Percentiles rank a stretch among this genome's conserved stretches.
Evolutionary conservation across 306 rosid genomes (phyloP).

Genomic region (Pterocarpus santalinus): DNA sequence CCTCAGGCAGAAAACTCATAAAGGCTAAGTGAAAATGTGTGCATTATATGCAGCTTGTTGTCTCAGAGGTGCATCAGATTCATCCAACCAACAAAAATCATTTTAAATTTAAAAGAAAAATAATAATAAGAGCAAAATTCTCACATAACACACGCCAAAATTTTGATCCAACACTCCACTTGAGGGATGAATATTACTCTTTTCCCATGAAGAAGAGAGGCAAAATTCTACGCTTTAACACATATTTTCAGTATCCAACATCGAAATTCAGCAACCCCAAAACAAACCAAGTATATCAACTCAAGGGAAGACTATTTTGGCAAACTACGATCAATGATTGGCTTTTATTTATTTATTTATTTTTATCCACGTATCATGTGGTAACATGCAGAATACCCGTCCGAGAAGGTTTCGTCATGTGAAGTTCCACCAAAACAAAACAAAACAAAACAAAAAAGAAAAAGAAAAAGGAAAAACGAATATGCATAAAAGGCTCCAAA

Average conservation of each 20-base stretch:
- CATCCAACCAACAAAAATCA: too few relatives aligned
- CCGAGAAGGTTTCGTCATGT: constrained; percentile 42
- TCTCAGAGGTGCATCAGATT: background rate
- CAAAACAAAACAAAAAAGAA: background rate
- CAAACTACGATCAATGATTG: constrained; percentile 33
- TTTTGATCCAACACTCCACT: too few relatives aligned
- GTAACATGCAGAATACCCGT: constrained; percentile 45
- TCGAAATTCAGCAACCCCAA: background rate
- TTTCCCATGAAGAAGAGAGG: too few relatives aligned
- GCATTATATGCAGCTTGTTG: background rate
- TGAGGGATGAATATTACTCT: too few relatives aligned
- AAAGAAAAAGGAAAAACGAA: background rate
- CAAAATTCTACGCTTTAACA: background rate
- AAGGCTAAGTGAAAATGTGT: too few relatives aligned
- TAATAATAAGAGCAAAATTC: too few relatives aligned
- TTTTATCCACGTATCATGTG: constrained; percentile 30
- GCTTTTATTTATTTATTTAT: background rate
- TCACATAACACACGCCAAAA: too few relatives aligned
- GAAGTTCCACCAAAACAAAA: constrained; percentile 28
- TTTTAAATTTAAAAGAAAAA: too few relatives aligned
- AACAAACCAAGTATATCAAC: background rate
- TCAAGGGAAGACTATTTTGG: background rate
- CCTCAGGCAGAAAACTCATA: too few relatives aligned
- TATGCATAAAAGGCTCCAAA: constrained; percentile 7
- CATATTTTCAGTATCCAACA: background rate